A percentile compares a stretch with the other conserved stretches of the same genome.
These are phyloP conservation scores for Paecilomyces formosus DNA, from an alignment of 2,329 filamentous ascomycete genomes.

Conservation along the genomic window DNA sequence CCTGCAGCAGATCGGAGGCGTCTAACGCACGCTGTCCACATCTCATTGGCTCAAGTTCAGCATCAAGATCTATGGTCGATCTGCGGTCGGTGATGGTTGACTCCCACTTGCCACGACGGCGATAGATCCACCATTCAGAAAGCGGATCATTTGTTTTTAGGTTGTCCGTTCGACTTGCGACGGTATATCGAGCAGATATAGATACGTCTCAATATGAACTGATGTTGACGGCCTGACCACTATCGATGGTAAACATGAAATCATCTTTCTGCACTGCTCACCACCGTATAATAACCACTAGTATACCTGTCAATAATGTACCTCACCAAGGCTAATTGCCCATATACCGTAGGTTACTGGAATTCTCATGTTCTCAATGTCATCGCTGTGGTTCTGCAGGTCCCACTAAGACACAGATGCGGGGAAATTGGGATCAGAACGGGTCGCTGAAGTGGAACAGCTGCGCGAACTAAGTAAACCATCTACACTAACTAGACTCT, in stretches of 20 bases:
- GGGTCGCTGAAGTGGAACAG: background rate
- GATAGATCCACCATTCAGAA: background rate
- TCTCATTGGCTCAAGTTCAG: background rate
- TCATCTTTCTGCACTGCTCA: background rate
- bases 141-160: background rate
- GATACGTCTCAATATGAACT: background rate
- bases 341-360: background rate
- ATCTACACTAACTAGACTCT: background rate
- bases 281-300: background rate
- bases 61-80: background rate
- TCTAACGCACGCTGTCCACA: background rate
- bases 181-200: background rate
- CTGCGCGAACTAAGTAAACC: background rate
- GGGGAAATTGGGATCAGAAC: background rate
- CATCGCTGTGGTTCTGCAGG: background rate
- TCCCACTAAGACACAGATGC: background rate
- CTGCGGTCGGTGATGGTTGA: background rate
- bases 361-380: background rate
- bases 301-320: background rate
- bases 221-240: background rate
- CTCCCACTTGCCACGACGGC: background rate
- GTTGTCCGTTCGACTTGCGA: background rate
- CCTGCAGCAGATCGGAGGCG: background rate
- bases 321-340: background rate
- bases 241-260: background rate